Percentiles rank a stretch among this genome's conserved stretches.
phyloP scores from a whole-genome alignment of 2,329 filamentous ascomycete genomes.

The Apiospora pterosperma region DNA sequence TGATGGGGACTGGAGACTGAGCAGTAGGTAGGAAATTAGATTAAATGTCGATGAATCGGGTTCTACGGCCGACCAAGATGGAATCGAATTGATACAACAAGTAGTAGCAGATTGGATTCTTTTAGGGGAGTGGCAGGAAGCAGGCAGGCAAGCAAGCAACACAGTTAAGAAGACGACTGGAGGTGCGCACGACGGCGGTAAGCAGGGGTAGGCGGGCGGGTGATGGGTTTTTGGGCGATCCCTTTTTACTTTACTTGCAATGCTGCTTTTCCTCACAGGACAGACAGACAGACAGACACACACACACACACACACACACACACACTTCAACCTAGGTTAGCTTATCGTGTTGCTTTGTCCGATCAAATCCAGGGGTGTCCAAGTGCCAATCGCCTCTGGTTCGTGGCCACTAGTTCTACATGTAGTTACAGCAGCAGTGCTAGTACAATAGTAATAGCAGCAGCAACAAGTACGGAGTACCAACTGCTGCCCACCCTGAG shows the following conservation, averaged over 20 bases:
- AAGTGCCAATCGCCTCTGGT: neutral
- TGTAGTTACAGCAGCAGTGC: neutral
- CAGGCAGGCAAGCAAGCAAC: neutral
- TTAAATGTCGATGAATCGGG: neutral
- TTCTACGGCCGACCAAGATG: constrained; percentile 1
- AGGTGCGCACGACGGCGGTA: neutral
- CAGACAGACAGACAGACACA: too few species aligned
- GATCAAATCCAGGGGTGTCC: constrained; percentile 1
- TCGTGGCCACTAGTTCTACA: neutral
- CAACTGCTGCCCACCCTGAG: neutral
- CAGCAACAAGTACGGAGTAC: neutral
- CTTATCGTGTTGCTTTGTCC: neutral
- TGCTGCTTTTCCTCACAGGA: too few species aligned
- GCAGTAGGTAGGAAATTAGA: neutral
- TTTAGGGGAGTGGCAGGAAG: neutral
- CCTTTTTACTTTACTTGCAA: constrained; percentile 1
- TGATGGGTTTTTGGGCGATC: neutral
- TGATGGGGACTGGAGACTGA: neutral
- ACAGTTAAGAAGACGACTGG: neutral
- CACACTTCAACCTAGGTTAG: too few species aligned
- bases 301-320: too few species aligned
- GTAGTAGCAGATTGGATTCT: neutral
- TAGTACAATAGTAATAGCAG: neutral
- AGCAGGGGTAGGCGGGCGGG: neutral
- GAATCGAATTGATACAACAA: neutral